phyloP scores from a whole-genome alignment of 2,329 filamentous ascomycete species.

The Meredithiella fracta region DNA sequence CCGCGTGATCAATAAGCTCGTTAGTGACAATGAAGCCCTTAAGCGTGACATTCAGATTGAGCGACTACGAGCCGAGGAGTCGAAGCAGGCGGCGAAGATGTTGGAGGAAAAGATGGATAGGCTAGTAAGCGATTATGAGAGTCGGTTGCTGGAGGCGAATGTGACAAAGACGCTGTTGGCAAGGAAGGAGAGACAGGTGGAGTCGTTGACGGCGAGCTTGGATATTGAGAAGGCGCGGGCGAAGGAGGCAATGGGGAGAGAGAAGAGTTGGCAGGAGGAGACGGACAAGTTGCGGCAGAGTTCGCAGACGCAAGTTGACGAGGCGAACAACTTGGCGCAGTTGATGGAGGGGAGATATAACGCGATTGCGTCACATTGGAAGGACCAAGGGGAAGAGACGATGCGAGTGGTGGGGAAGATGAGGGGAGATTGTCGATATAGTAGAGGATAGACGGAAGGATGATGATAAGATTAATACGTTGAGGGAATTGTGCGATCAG shows the following conservation, averaged over 20 bases:
- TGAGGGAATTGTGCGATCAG: conserved; percentile 56
- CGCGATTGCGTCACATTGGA: conserved; percentile 48
- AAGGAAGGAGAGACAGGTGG: conserved; percentile 58
- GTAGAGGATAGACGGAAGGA: conserved; percentile 40
- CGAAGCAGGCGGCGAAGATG: conserved; percentile 50
- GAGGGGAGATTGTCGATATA: conserved; percentile 36
- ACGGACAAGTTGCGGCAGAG: conserved; percentile 45
- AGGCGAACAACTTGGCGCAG: conserved; percentile 46
- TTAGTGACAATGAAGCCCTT: conserved; percentile 63
- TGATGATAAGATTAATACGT: conserved; percentile 44
- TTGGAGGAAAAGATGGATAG: conserved; percentile 57
- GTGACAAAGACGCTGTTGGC: conserved; percentile 55
- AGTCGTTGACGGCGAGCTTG: conserved; percentile 46
- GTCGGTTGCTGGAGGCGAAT: conserved; percentile 49
- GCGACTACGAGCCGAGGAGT: conserved; percentile 48
- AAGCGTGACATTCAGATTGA: conserved; percentile 58
- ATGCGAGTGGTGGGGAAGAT: conserved; percentile 34
- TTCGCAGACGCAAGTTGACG: conserved; percentile 45
- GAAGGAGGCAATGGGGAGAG: conserved; percentile 40
- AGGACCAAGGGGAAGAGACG: conserved; percentile 47
- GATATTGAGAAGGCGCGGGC: conserved; percentile 48
- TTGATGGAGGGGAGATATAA: conserved; percentile 57
- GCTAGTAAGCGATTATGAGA: conserved; percentile 51
- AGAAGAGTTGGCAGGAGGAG: conserved; percentile 45
- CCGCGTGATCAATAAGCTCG: conserved; percentile 64